Conservation (phyloP, 78 protist species). For the Bodo saltans region DNA sequence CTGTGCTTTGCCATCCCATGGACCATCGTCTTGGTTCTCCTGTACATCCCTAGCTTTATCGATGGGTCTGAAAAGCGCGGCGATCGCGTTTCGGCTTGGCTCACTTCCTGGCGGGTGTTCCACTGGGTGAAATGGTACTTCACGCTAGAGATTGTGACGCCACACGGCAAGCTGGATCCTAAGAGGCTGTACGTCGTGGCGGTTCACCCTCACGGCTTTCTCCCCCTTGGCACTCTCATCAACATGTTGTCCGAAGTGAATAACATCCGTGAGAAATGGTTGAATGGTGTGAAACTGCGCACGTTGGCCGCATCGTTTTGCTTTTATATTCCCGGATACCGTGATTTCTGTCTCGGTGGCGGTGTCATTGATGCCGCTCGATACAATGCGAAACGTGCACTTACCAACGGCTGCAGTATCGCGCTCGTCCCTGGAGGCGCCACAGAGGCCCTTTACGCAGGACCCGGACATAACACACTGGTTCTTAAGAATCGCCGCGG, state of each 20-base stretch:
- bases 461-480: slow-evolving; percentile 11
- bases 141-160: neutral
- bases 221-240: slow-evolving; percentile 9
- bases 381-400: neutral
- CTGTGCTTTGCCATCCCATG: neutral
- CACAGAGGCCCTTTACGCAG: slow-evolving; percentile 17
- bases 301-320: slow-evolving; percentile 26
- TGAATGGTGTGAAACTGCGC: slow-evolving; percentile 10
- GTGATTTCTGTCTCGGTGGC: slow-evolving; percentile 25
- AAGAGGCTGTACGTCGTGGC: slow-evolving; percentile 13
- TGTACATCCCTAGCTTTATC: neutral
- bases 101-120: neutral
- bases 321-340: slow-evolving; percentile 31
- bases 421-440: slow-evolving; percentile 45
- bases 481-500: slow-evolving; percentile 25
- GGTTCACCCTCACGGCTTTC: slow-evolving; percentile 40
- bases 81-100: neutral
- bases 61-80: neutral
- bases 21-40: neutral
- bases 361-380: slow-evolving; percentile 44
- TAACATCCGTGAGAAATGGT: neutral
- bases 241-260: neutral
- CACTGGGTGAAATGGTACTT: neutral
- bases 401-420: neutral
- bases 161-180: slow-evolving; percentile 1